Evolutionary conservation across 1,284 basidiomycete species (phyloP).

Genomic region (Salmacisia buchloeana): DNA sequence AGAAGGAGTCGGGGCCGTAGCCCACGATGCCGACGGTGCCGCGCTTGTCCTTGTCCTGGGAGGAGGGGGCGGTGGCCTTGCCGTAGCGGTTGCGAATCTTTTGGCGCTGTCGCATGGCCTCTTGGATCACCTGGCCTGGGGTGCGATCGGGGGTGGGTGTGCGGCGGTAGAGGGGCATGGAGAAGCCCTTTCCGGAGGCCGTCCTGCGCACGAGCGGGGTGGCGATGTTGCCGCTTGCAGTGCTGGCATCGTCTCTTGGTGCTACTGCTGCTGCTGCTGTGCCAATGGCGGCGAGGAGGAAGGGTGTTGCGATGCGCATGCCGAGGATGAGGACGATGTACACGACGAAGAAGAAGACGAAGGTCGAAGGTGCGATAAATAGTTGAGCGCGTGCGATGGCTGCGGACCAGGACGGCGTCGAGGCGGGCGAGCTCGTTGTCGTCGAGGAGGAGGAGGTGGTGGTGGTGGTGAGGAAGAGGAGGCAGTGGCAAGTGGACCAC

Average conservation of each 20-base stretch:
- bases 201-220: background rate
- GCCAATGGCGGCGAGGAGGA: background rate
- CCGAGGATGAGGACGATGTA: background rate
- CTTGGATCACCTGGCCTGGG: background rate
- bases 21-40: background rate
- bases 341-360: background rate
- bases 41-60: background rate
- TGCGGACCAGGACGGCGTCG: no score
- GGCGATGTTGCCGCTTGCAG: background rate
- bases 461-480: no score
- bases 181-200: background rate
- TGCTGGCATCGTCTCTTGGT: background rate
- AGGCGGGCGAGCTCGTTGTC: no score
- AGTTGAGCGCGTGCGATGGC: no score
- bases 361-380: background rate
- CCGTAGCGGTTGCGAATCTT: background rate
- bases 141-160: background rate
- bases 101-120: background rate
- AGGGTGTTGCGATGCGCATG: background rate
- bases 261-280: background rate
- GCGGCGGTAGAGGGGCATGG: conserved; percentile 4
- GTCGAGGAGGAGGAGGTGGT: no score
- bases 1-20: conserved; percentile 18
- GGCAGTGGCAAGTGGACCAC: no score
- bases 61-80: background rate